These are phyloP conservation scores for Sclerospora graminicola DNA, from an alignment of 352 stramenopile species.

Conservation along the genomic window DNA sequence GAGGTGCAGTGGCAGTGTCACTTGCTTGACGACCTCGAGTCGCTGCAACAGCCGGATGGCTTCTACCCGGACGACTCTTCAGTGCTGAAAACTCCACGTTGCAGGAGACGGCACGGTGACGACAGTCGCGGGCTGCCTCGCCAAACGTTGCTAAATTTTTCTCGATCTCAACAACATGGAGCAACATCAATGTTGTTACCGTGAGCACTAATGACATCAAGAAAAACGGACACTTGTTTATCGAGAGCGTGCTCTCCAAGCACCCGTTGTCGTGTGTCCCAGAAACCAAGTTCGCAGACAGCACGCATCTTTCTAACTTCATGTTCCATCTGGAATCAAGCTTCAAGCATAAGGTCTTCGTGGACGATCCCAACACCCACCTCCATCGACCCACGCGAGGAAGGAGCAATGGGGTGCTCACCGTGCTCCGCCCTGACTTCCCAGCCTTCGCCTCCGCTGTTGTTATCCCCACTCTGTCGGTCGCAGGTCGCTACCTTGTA, in stretches of 20 bases:
- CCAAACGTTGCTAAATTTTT: no score
- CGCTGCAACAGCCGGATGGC: no score
- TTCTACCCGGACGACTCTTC: no score
- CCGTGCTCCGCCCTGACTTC: not conserved
- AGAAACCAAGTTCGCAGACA: not conserved
- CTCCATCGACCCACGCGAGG: not conserved
- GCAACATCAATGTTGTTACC: not conserved
- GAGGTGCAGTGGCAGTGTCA: no score
- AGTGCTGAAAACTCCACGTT: no score
- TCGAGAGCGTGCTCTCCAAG: not conserved
- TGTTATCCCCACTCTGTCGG: not conserved
- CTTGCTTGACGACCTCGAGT: no score
- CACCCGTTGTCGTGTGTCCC: not conserved
- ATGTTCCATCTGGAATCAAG: not conserved
- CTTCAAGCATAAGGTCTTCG: not conserved
- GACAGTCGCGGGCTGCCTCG: no score
- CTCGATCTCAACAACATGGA: not conserved
- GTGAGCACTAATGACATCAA: not conserved
- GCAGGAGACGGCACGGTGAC: no score
- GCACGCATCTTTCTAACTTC: not conserved
- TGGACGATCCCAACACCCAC: not conserved
- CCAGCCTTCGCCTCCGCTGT: not conserved
- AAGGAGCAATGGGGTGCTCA: not conserved
- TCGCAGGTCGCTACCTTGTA: not conserved
- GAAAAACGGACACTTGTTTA: not conserved